phyloP scores from a whole-genome alignment of 805 yeast genomes.

The Candida boleticola region DNA sequence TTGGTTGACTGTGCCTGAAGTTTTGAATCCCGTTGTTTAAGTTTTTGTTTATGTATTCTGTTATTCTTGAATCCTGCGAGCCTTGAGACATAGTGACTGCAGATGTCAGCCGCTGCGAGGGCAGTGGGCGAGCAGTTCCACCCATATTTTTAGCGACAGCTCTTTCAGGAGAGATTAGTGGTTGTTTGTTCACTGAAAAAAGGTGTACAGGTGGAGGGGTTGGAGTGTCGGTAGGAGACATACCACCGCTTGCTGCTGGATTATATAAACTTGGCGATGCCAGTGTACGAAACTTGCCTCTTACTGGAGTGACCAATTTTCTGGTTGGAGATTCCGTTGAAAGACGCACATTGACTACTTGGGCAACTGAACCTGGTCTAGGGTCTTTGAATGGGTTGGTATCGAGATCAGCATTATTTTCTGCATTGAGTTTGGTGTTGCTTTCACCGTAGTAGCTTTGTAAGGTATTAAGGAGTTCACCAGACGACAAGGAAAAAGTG shows the following conservation, averaged over 20 bases:
- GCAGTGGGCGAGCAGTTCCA: not conserved
- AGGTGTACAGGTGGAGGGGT: not conserved
- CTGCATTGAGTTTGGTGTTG: not conserved
- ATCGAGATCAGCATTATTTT: not conserved
- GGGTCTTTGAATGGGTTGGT: not conserved
- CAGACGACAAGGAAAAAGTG: conserved; percentile 25
- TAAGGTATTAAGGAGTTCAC: conserved; percentile 27
- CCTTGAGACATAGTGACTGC: not conserved
- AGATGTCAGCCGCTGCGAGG: not conserved
- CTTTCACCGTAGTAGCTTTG: not conserved
- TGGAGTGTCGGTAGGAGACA: not conserved
- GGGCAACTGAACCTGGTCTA: not conserved
- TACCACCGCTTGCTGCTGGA: not conserved
- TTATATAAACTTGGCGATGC: not conserved
- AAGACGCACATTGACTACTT: no score
- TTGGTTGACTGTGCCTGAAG: conserved; percentile 13
- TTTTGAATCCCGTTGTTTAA: conserved; percentile 13
- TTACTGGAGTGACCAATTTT: not conserved
- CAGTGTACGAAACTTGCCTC: not conserved
- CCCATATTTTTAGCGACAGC: not conserved
- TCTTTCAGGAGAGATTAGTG: not conserved
- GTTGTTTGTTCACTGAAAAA: not conserved
- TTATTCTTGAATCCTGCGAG: not conserved
- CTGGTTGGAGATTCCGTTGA: not conserved
- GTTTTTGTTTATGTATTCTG: conserved; percentile 11